These are phyloP conservation scores for Shiraia bambusicola DNA, from an alignment of 2,329 filamentous ascomycete species.

Conservation along the genomic window DNA sequence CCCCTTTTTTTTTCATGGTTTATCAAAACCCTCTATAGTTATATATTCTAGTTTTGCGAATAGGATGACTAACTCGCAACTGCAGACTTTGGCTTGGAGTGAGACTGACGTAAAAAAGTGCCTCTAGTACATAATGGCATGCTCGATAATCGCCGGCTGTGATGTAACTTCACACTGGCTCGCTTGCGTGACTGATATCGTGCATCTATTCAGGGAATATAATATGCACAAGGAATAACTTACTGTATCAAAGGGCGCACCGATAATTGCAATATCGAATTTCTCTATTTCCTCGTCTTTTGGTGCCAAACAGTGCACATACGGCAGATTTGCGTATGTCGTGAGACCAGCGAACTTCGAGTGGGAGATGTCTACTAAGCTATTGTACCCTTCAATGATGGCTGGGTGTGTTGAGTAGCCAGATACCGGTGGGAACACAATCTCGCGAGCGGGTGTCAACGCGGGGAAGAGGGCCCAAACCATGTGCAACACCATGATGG, in stretches of 20 bases:
- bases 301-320: conserved; percentile 49
- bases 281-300: conserved; percentile 41
- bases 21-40: too few species aligned
- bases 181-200: too few species aligned
- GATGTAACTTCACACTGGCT: too few species aligned
- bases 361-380: conserved; percentile 34
- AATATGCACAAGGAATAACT: too few species aligned
- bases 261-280: conserved; percentile 54
- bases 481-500: not conserved
- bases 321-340: conserved; percentile 52
- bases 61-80: too few species aligned
- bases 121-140: too few species aligned
- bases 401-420: conserved; percentile 39
- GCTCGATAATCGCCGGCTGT: too few species aligned
- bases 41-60: too few species aligned
- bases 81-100: too few species aligned
- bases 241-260: conserved; percentile 54
- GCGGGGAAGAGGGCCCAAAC: not conserved
- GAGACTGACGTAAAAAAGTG: too few species aligned
- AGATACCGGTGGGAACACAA: conserved; percentile 47
- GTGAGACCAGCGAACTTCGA: conserved; percentile 46
- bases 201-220: too few species aligned
- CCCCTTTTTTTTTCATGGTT: too few species aligned
- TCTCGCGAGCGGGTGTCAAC: conserved; percentile 39
- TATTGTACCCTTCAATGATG: conserved; percentile 19